Base-by-base conservation (phyloP, 768 basidiomycete species). In the Pulveroboletus sp. region DNA sequence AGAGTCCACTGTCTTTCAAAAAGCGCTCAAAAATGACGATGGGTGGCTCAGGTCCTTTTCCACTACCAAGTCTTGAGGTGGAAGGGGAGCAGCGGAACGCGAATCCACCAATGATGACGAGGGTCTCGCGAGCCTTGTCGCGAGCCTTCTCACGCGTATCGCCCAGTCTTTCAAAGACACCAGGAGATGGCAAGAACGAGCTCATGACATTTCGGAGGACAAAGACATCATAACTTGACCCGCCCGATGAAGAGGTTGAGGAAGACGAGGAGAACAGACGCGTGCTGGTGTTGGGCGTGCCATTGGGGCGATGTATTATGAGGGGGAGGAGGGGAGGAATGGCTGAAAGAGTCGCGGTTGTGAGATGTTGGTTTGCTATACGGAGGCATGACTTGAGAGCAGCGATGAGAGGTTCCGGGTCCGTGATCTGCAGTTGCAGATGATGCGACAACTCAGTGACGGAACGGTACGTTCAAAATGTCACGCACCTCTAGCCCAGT, bases 111-210 rank as follows among this genome's bases (percentile, higher is more conserved):
- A 92, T 77, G 45, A 82, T 73, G 39, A 86, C 82, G n/a, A 94
- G 68, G 19, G 80, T 76, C 63, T 91, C 85, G 39, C 85, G 79
- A 23, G 92, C 92, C 56, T 83, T 85, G 24, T 81, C 73, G 54
- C 90, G 79, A 11, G 82, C 73, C 53, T 75, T 77, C 64, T 89
- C 87, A 57, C 83, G 85, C 35, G 64, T 60, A 63, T 94, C 92
- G 23, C 89, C 90, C 14, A 94, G 77, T 41, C 89, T 81, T 61
- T 94, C 92, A 49, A 93, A 73, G 19, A 92, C 73, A 34, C 87
- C 89, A 35, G 87, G 87, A 2, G 84, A 60, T 23, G 89, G 81
- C 27, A 92, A 73, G 63, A 93, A 84, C 10, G 86, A 77, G 41
- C 65, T 63, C 48, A 93, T 71, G 38, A 81, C 77, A 53, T 83